Percentiles rank a stretch among this genome's conserved stretches.
Evolutionary conservation across 2,329 filamentous ascomycete genomes (phyloP).

Genomic region (Epichloe elymi): DNA sequence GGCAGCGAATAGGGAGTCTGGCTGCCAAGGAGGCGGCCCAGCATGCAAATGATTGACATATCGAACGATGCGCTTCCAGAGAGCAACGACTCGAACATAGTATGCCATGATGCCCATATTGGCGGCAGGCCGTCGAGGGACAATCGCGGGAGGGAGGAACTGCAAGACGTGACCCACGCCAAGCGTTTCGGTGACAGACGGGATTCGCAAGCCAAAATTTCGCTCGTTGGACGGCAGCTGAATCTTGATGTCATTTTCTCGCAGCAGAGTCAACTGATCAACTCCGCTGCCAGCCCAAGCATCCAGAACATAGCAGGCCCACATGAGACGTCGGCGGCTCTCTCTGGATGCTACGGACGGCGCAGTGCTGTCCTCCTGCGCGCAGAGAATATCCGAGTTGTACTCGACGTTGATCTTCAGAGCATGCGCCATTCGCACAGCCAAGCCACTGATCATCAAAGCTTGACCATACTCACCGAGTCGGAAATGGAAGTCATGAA

Average conservation of each 20-base stretch:
- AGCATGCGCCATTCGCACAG: slow-evolving; percentile 29
- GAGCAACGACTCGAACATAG: slow-evolving; percentile 27
- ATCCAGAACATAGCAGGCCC: slow-evolving; percentile 28
- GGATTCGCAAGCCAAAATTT: slow-evolving; percentile 27
- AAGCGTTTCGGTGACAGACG: slow-evolving; percentile 26
- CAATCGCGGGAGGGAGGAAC: slow-evolving; percentile 25
- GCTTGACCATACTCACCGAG: slow-evolving; percentile 26
- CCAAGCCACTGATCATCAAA: slow-evolving; percentile 27
- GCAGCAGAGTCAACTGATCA: slow-evolving; percentile 25
- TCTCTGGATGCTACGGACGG: slow-evolving; percentile 25
- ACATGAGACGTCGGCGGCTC: slow-evolving; percentile 27
- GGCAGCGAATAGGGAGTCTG: slow-evolving; percentile 28
- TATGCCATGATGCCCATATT: slow-evolving; percentile 32
- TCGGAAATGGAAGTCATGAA: slow-evolving; percentile 28
- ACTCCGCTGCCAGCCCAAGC: slow-evolving; percentile 27
- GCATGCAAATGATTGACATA: slow-evolving; percentile 30
- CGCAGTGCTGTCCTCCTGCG: slow-evolving; percentile 16
- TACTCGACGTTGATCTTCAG: slow-evolving; percentile 26
- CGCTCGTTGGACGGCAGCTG: slow-evolving; percentile 27
- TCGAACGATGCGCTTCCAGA: slow-evolving; percentile 27
- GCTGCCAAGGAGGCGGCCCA: slow-evolving; percentile 27
- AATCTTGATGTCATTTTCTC: slow-evolving; percentile 28
- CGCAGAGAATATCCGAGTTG: slow-evolving; percentile 24
- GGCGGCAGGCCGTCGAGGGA: slow-evolving; percentile 25
- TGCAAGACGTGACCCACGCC: slow-evolving; percentile 27